A percentile compares a stretch with the other conserved stretches of the same genome.
Conservation (phyloP, 2,329 filamentous ascomycete species). For the Scedosporium boydii region DNA sequence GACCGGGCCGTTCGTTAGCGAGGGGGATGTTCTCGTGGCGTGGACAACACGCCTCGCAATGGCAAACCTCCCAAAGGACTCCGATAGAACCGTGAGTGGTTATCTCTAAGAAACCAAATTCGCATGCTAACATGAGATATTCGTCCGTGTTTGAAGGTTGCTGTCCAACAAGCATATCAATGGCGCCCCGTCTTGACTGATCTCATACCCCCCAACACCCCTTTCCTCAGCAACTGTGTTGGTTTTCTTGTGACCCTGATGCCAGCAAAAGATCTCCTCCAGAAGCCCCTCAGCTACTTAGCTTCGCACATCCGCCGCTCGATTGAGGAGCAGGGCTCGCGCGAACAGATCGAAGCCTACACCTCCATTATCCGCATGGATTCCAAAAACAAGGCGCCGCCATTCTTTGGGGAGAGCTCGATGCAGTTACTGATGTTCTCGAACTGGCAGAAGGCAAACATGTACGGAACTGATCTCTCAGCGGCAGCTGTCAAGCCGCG, state of each 20-base stretch:
- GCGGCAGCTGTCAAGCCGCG: constrained; percentile 10
- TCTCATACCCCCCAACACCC: not conserved
- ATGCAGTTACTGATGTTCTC: constrained; percentile 22
- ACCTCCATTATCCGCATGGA: constrained; percentile 16
- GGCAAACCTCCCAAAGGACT: constrained; percentile 13
- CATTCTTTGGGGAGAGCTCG: constrained; percentile 20
- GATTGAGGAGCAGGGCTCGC: constrained; percentile 21
- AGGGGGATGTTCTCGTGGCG: constrained; percentile 26
- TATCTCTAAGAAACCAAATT: constrained; percentile 11
- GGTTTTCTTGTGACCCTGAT: constrained; percentile 12
- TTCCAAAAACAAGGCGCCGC: constrained; percentile 13
- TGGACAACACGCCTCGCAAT: constrained; percentile 23
- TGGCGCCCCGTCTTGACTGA: not conserved
- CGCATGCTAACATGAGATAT: too few relatives aligned
- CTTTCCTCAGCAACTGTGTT: constrained; percentile 18
- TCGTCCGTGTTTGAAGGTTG: not conserved
- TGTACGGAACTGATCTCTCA: constrained; percentile 19
- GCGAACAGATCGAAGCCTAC: constrained; percentile 25
- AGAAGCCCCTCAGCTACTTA: constrained; percentile 19
- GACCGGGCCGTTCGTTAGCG: constrained; percentile 21
- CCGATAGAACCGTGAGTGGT: constrained; percentile 17
- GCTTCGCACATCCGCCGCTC: constrained; percentile 17
- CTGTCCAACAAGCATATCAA: not conserved
- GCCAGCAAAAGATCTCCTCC: constrained; percentile 14
- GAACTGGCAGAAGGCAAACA: constrained; percentile 21